Percentiles rank a stretch among this genome's conserved stretches.
Evolutionary conservation across 1,139 yeast genomes (phyloP).

Genomic region (Tardiomyces digboiensis): DNA sequence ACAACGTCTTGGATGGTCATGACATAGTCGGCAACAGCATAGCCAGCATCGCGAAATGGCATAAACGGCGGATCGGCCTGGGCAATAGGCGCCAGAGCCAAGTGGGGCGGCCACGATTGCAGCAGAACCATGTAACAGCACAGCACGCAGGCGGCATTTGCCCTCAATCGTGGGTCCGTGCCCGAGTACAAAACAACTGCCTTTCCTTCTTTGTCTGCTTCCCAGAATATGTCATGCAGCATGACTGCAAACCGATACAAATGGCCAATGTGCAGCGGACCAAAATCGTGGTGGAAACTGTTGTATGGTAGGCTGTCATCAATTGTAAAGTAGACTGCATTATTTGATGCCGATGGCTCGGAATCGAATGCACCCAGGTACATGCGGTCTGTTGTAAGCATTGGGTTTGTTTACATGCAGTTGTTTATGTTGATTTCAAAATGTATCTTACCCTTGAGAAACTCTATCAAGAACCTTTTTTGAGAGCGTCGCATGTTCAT

Average conservation of each 20-base stretch:
- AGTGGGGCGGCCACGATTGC: conserved; percentile 98
- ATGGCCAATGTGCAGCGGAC: conserved; percentile 91
- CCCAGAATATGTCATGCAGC: conserved; percentile 83
- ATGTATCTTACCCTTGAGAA: conserved; percentile 26
- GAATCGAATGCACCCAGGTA: conserved; percentile 86
- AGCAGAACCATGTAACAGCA: conserved; percentile 94
- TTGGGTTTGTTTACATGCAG: neutral
- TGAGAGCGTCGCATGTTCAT: neutral
- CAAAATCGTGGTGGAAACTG: conserved; percentile 90
- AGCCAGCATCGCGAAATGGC: conserved; percentile 96
- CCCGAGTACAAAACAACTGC: conserved; percentile 88
- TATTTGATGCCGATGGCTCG: conserved; percentile 67
- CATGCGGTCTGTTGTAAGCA: conserved; percentile 47
- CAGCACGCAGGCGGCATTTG: conserved; percentile 90
- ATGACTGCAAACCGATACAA: conserved; percentile 92
- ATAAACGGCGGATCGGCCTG: conserved; percentile 92
- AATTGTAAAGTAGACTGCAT: conserved; percentile 78
- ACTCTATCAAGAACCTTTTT: conserved; percentile 22
- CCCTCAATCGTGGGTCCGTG: conserved; percentile 69
- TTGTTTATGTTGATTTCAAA: neutral
- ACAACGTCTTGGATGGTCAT: conserved; percentile 91
- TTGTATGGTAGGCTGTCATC: conserved; percentile 90
- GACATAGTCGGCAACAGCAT: conserved; percentile 89
- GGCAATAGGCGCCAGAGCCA: conserved; percentile 88
- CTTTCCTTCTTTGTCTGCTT: conserved; percentile 72